Conservation (phyloP, 2,329 filamentous ascomycete species). For the Acrodontium crateriforme region DNA sequence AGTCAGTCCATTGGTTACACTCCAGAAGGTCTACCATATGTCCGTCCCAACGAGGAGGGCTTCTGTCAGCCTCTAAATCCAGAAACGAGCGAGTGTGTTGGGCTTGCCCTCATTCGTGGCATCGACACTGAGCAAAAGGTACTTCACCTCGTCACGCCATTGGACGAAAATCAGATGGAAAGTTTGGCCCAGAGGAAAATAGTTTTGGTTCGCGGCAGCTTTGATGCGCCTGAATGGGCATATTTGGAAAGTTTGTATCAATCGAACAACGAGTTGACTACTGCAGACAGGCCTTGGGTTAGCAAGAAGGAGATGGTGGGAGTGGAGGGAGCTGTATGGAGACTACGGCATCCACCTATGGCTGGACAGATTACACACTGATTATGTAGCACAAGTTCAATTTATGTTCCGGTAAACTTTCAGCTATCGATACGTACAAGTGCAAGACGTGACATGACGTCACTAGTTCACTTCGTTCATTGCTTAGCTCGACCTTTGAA, state of each 20-base stretch:
- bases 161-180: constrained; percentile 22
- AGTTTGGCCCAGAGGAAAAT: constrained; percentile 24
- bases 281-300: constrained; percentile 16
- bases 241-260: constrained; percentile 49
- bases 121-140: constrained; percentile 42
- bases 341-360: constrained; percentile 20
- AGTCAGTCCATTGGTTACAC: constrained; percentile 23
- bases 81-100: constrained; percentile 43
- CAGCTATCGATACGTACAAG: no score
- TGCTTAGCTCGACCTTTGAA: no score
- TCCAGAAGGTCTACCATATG: constrained; percentile 47
- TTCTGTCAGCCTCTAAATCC: constrained; percentile 42
- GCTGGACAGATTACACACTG: constrained; percentile 2
- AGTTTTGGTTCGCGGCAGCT: constrained; percentile 53
- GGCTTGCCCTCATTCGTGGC: constrained; percentile 55
- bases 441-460: no score
- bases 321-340: constrained; percentile 20
- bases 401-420: no score
- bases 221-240: constrained; percentile 56
- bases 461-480: no score
- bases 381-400: no score
- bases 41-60: constrained; percentile 40
- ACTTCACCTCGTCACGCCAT: constrained; percentile 54
- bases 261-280: not conserved
- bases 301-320: constrained; percentile 13